Evolutionary conservation across 2,329 filamentous ascomycete genomes (phyloP).

Genomic region (Passalora sequoiae): DNA sequence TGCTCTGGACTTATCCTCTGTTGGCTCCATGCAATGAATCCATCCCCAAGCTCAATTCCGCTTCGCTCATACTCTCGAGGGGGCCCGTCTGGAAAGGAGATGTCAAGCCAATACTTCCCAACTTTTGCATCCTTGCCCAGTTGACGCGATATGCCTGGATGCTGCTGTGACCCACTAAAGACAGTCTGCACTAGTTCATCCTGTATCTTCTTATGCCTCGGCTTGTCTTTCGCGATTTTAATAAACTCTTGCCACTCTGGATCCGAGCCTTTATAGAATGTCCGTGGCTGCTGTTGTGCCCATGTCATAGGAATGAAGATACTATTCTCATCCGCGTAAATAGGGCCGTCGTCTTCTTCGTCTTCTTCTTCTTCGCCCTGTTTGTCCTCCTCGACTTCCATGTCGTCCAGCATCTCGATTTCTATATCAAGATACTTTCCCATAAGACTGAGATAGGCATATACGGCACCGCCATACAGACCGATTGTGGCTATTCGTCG

Average conservation of each 20-base stretch:
- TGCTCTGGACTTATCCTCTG: conserved; percentile 38
- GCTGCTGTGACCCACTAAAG: conserved; percentile 28
- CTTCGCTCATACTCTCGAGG: conserved; percentile 46
- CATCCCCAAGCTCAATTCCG: conserved; percentile 40
- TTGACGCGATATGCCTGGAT: conserved; percentile 28
- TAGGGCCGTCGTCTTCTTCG: conserved; percentile 30
- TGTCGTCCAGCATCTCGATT: conserved; percentile 27
- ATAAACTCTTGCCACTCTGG: conserved; percentile 51
- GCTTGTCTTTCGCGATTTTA: conserved; percentile 41
- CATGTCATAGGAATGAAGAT: conserved; percentile 48
- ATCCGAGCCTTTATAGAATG: conserved; percentile 48
- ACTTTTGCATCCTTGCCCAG: conserved; percentile 39
- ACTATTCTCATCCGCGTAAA: conserved; percentile 33
- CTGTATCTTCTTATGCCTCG: conserved; percentile 38
- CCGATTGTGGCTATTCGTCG: conserved; percentile 22
- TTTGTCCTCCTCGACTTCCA: conserved; percentile 20
- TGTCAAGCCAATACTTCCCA: conserved; percentile 45
- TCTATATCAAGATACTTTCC: conserved; percentile 26
- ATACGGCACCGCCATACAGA: conserved; percentile 22
- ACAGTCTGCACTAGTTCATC: conserved; percentile 37
- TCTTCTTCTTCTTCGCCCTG: conserved; percentile 23
- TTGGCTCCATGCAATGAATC: conserved; percentile 39
- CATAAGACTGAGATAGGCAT: conserved; percentile 24
- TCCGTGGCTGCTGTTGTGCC: conserved; percentile 38
- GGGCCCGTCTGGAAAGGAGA: conserved; percentile 45